Evolutionary conservation across 2,329 filamentous ascomycete species (phyloP).

Genomic region (Neofusicoccum ribis): DNA sequence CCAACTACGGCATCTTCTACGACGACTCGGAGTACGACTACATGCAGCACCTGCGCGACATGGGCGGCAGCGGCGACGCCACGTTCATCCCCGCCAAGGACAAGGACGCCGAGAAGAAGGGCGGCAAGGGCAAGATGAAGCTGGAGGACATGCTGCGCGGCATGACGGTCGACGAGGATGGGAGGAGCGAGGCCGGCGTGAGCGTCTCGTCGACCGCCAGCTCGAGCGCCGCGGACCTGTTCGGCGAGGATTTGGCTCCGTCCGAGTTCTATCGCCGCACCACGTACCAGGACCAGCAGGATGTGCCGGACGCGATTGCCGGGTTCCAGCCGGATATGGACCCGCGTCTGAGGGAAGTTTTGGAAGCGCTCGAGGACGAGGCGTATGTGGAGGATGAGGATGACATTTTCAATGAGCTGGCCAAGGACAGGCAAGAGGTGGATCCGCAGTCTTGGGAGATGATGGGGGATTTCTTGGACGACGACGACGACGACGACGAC

Average conservation of each 20-base stretch:
- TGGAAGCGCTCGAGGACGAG: constrained; percentile 94
- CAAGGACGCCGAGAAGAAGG: constrained; percentile 58
- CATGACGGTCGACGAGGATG: constrained; percentile 42
- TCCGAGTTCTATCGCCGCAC: constrained; percentile 75
- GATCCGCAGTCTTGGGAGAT: constrained; percentile 76
- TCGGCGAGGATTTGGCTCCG: constrained; percentile 74
- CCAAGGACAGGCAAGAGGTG: constrained; percentile 69
- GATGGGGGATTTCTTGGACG: constrained; percentile 46
- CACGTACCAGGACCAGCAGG: constrained; percentile 90
- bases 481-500: constrained; percentile 54
- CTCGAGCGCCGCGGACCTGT: constrained; percentile 49
- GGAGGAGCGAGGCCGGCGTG: constrained; percentile 43
- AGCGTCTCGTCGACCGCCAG: constrained; percentile 42
- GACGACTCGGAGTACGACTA: constrained; percentile 98
- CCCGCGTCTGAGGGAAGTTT: constrained; percentile 80
- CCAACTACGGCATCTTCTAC: constrained; percentile 88
- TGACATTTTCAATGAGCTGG: constrained; percentile 77
- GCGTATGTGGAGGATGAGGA: constrained; percentile 84
- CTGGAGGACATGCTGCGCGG: constrained; percentile 78
- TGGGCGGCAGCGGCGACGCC: constrained; percentile 64
- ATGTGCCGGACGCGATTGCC: constrained; percentile 85
- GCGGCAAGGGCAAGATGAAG: constrained; percentile 69
- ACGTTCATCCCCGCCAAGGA: constrained; percentile 75
- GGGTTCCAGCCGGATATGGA: constrained; percentile 99
- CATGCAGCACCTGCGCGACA: constrained; percentile 96